A percentile compares a stretch with the other conserved stretches of the same genome.
These are phyloP conservation scores for Verticillium isaacii DNA, from an alignment of 2,329 filamentous ascomycete species.

Conservation along the genomic window DNA sequence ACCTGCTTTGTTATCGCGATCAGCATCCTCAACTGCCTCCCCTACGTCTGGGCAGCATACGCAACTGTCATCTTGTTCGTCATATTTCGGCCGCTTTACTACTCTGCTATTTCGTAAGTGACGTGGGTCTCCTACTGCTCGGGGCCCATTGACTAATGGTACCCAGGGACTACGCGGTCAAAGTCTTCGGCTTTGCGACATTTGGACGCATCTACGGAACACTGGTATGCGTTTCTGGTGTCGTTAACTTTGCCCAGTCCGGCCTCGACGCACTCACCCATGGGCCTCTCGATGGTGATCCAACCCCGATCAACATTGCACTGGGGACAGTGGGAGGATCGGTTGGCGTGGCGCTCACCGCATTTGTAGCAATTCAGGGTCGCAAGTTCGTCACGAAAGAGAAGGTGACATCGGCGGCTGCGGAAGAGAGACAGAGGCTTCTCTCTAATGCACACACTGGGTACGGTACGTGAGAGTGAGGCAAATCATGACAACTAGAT, in stretches of 20 bases:
- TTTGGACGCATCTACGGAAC: conserved; percentile 77
- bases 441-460: no score
- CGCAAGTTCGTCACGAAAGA: no score
- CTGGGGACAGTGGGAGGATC: no score
- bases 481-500: no score
- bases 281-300: conserved; percentile 54
- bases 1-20: conserved; percentile 56
- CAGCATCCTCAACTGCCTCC: conserved; percentile 61
- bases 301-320: conserved; percentile 57
- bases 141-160: not conserved
- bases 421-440: no score
- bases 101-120: conserved; percentile 62
- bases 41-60: conserved; percentile 58
- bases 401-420: no score
- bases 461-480: no score
- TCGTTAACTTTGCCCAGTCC: conserved; percentile 67
- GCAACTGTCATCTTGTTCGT: conserved; percentile 66
- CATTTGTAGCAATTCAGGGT: no score
- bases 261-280: conserved; percentile 66
- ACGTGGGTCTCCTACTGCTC: no score
- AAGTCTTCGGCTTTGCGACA: conserved; percentile 73
- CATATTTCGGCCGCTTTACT: conserved; percentile 68
- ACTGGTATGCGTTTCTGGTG: conserved; percentile 66
- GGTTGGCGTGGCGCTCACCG: no score
- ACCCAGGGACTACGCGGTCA: conserved; percentile 64